phyloP scores from a whole-genome alignment of 1,284 basidiomycete species.

The Sanguinoderma infundibulare region DNA sequence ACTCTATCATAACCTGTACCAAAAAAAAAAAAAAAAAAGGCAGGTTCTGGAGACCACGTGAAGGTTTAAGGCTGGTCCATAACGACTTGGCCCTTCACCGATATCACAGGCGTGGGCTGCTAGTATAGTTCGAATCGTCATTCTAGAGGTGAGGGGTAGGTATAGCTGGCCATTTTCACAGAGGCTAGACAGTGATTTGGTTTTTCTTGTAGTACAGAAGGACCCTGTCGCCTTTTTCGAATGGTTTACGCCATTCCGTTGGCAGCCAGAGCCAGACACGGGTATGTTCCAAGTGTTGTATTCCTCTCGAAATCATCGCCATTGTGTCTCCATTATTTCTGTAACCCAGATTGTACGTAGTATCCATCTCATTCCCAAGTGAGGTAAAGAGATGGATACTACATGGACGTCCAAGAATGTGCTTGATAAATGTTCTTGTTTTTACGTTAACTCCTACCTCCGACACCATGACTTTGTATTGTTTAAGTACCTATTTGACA shows the following conservation, averaged over 20 bases:
- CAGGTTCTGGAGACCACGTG: too few species aligned
- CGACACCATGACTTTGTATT: conserved; percentile 24
- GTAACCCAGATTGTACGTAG: conserved; percentile 22
- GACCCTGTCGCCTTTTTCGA: conserved; percentile 29
- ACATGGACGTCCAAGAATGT: conserved; percentile 19
- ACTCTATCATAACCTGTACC: too few species aligned
- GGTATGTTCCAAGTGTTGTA: conserved; percentile 23
- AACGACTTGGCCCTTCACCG: too few species aligned
- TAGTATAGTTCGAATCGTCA: too few species aligned
- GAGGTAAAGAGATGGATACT: conserved; percentile 8
- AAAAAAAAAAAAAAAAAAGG: too few species aligned
- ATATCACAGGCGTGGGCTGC: too few species aligned
- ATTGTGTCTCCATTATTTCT: conserved; percentile 23
- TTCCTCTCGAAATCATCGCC: conserved; percentile 18
- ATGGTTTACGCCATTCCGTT: conserved; percentile 29
- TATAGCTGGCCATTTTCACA: too few species aligned
- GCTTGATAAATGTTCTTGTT: conserved; percentile 16
- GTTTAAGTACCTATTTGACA: conserved; percentile 2
- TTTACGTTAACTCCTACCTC: conserved; percentile 28
- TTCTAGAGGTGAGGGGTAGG: too few species aligned
- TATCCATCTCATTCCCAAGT: conserved; percentile 23
- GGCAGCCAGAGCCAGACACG: conserved; percentile 5
- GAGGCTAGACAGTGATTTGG: too few species aligned
- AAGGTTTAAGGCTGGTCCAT: too few species aligned
- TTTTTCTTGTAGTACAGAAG: too few species aligned